A percentile compares a stretch with the other conserved stretches of the same genome.
phyloP scores from a whole-genome alignment of 139 green algal species.

The Chlamydomonas incerta region DNA sequence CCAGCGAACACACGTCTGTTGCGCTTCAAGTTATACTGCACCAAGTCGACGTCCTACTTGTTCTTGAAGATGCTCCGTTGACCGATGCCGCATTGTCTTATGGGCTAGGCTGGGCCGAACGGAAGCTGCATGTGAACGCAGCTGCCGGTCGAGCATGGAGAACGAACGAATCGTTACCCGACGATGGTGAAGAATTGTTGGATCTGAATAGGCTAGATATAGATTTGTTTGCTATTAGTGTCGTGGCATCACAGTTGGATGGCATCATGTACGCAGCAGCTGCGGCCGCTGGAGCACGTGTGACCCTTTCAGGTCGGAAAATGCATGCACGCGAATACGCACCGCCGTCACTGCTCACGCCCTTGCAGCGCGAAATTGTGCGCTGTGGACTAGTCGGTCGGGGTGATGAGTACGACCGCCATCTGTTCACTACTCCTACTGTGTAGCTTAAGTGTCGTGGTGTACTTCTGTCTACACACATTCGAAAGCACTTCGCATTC shows the following conservation, averaged over 20 bases:
- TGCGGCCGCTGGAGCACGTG: too few relatives aligned
- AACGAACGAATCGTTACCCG: background rate
- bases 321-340: too few relatives aligned
- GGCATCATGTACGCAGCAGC: background rate
- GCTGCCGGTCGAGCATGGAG: background rate
- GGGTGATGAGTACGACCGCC: too few relatives aligned
- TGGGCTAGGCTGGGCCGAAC: slow-evolving; percentile 22
- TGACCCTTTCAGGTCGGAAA: too few relatives aligned
- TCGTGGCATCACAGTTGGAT: background rate
- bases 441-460: too few relatives aligned
- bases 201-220: background rate
- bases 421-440: too few relatives aligned
- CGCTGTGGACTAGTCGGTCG: too few relatives aligned
- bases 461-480: too few relatives aligned
- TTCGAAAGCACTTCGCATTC: too few relatives aligned
- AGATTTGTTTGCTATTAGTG: background rate
- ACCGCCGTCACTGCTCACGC: too few relatives aligned
- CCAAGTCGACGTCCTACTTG: slow-evolving; percentile 37
- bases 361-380: too few relatives aligned
- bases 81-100: background rate
- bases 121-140: background rate
- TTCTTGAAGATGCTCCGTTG: slow-evolving; percentile 6
- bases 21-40: background rate
- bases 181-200: background rate
- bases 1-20: background rate